phyloP scores from a whole-genome alignment of 805 yeast genomes.

The Wickerhamomyces alni region DNA sequence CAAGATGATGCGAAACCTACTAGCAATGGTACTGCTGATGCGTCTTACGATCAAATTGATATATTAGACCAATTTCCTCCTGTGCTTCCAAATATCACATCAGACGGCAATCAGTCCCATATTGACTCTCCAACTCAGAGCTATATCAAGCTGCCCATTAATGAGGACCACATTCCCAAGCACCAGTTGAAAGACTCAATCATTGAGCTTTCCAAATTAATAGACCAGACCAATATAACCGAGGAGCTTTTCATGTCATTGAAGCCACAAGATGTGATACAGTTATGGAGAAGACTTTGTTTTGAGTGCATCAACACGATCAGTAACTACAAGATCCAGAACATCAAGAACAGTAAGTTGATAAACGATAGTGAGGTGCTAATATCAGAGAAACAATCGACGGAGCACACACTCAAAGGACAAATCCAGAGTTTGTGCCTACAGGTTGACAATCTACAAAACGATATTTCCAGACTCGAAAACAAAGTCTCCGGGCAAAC shows the following conservation, averaged over 20 bases:
- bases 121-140: too few species aligned
- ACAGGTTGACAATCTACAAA: not conserved
- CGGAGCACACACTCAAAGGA: not conserved
- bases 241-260: not conserved
- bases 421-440: not conserved
- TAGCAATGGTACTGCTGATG: constrained; percentile 9
- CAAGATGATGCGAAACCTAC: not conserved
- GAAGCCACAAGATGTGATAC: not conserved
- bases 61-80: constrained; percentile 21
- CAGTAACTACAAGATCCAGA: not conserved
- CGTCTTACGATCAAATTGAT: constrained; percentile 18
- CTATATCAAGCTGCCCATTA: constrained; percentile 1
- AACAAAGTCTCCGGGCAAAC: not conserved
- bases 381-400: not conserved
- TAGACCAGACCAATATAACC: not conserved
- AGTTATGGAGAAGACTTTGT: not conserved
- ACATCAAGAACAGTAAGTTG: not conserved
- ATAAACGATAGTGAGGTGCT: not conserved
- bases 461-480: not conserved
- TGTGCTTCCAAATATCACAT: constrained; percentile 5
- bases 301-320: not conserved
- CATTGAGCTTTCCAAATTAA: not conserved
- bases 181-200: not conserved
- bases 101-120: too few species aligned
- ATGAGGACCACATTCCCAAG: not conserved